These are phyloP conservation scores for Claviceps sp. DNA, from an alignment of 2,329 filamentous ascomycete species.

Conservation along the genomic window DNA sequence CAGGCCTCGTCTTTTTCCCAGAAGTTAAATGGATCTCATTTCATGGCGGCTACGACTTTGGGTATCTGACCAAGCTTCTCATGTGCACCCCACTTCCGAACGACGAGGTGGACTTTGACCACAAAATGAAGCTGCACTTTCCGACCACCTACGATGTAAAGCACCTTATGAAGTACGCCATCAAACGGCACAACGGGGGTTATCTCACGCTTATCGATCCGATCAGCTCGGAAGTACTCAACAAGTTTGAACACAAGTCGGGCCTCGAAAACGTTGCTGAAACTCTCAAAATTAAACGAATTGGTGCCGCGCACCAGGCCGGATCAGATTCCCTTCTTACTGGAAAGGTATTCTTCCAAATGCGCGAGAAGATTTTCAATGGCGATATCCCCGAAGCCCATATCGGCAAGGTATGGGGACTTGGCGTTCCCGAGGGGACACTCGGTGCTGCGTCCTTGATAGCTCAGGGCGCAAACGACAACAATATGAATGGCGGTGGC, in stretches of 20 bases:
- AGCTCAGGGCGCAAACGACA: slow-evolving; percentile 22
- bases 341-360: slow-evolving; percentile 87
- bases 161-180: slow-evolving; percentile 85
- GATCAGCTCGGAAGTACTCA: slow-evolving; percentile 58
- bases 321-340: slow-evolving; percentile 90
- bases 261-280: slow-evolving; percentile 90
- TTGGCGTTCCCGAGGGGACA: slow-evolving; percentile 56
- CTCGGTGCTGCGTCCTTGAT: slow-evolving; percentile 20
- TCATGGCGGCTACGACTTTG: slow-evolving; percentile 96
- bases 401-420: slow-evolving; percentile 81
- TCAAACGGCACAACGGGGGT: slow-evolving; percentile 50
- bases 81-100: slow-evolving; percentile 71
- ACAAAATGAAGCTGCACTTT: slow-evolving; percentile 83
- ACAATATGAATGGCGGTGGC: slow-evolving; percentile 21
- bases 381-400: slow-evolving; percentile 71
- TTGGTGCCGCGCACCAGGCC: slow-evolving; percentile 81
- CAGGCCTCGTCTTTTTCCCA: slow-evolving; percentile 75
- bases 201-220: slow-evolving; percentile 51
- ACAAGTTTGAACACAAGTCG: slow-evolving; percentile 78
- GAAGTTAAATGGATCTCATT: slow-evolving; percentile 95
- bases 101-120: slow-evolving; percentile 80
- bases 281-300: slow-evolving; percentile 76
- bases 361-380: slow-evolving; percentile 78
- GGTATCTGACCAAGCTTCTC: slow-evolving; percentile 89
- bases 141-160: slow-evolving; percentile 93